Conservation (phyloP, 495 filamentous ascomycete genomes). For the Aeminium ludgeri region DNA sequence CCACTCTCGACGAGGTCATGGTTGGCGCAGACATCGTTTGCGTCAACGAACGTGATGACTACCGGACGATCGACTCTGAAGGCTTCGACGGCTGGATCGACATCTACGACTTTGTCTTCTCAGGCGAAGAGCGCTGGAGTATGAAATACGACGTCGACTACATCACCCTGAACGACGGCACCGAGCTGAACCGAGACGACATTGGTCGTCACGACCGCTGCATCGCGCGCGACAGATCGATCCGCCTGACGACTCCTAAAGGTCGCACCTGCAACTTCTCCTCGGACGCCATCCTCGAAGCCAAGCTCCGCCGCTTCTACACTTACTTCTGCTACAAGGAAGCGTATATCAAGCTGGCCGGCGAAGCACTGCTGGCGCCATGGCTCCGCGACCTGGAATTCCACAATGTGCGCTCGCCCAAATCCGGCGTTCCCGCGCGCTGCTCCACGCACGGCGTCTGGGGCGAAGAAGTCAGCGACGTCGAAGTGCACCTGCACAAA, state of each 20-base stretch:
- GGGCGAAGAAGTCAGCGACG: slow-evolving; percentile 35
- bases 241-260: slow-evolving; percentile 16
- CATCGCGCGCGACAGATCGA: slow-evolving; percentile 17
- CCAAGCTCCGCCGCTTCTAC: slow-evolving; percentile 62
- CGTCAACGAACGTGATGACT: slow-evolving; percentile 50
- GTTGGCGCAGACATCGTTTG: slow-evolving; percentile 61
- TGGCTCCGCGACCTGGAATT: slow-evolving; percentile 63
- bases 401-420: slow-evolving; percentile 41
- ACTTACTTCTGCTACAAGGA: slow-evolving; percentile 80
- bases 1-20: slow-evolving; percentile 8
- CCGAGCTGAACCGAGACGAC: slow-evolving; percentile 17
- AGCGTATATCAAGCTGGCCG: slow-evolving; percentile 86
- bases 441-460: slow-evolving; percentile 26
- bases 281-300: slow-evolving; percentile 31
- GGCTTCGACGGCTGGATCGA: slow-evolving; percentile 54
- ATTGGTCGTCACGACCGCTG: slow-evolving; percentile 22
- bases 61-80: slow-evolving; percentile 27
- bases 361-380: slow-evolving; percentile 64
- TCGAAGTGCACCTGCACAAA: slow-evolving; percentile 36
- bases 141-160: slow-evolving; percentile 36
- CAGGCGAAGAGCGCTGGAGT: slow-evolving; percentile 34
- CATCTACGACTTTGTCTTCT: slow-evolving; percentile 68
- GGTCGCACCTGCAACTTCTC: slow-evolving; percentile 20
- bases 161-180: slow-evolving; percentile 22
- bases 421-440: slow-evolving; percentile 21